A percentile compares a stretch with the other conserved stretches of the same genome.
Conservation (phyloP, 257 asterid species). For the Plantago elongata region DNA sequence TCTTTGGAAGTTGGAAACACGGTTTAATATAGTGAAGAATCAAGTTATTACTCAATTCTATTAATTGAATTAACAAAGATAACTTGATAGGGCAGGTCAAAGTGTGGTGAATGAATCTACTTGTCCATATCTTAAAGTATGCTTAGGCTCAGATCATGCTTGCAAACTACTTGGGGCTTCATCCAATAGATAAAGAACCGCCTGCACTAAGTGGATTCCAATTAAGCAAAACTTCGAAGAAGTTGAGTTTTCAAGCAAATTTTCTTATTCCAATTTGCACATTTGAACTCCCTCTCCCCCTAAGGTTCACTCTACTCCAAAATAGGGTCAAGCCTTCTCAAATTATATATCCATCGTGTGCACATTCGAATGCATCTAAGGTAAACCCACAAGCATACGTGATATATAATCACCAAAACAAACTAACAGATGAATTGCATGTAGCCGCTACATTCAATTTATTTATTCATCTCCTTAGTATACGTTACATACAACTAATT, state of each 20-base stretch:
- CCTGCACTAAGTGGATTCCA: not conserved
- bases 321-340: not conserved
- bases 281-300: not conserved
- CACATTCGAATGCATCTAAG: no score
- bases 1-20: not conserved
- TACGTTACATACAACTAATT: no score
- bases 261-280: not conserved
- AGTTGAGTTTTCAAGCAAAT: no score
- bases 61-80: no score
- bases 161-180: not conserved
- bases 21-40: not conserved
- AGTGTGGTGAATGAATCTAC: not conserved
- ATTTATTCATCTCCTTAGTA: no score
- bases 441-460: no score
- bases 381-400: no score
- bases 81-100: conserved; percentile 12
- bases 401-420: no score
- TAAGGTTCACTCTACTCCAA: not conserved
- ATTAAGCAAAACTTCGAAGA: no score
- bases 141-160: conserved; percentile 3
- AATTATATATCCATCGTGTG: no score
- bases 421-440: no score
- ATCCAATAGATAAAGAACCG: not conserved
- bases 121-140: not conserved
- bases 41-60: no score